Conservation (phyloP, 129 eudicot species). For the Apium graveolens region DNA sequence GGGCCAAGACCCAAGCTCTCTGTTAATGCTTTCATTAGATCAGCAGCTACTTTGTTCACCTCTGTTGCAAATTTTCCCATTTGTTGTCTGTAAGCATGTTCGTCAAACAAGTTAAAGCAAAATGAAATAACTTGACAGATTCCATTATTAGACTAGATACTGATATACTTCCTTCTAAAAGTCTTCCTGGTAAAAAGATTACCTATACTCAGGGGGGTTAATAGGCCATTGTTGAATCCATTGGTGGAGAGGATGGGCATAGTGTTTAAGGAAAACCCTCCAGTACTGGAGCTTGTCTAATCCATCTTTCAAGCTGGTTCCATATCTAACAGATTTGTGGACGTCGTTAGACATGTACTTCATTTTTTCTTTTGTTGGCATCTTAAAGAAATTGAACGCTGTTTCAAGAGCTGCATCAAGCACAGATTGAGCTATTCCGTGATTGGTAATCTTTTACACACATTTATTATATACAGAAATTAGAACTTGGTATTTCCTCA, state of each 20-base stretch:
- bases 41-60: constrained; percentile 30
- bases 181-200: not conserved
- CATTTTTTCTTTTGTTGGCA: constrained; percentile 37
- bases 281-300: constrained; percentile 56
- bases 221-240: constrained; percentile 64
- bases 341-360: constrained; percentile 56
- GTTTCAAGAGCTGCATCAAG: constrained; percentile 43
- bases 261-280: constrained; percentile 73
- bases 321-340: constrained; percentile 58
- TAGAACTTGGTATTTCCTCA: not conserved
- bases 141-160: not conserved
- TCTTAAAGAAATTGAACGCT: constrained; percentile 39
- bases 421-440: constrained; percentile 51
- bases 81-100: constrained; percentile 26
- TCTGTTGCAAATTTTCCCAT: constrained; percentile 39
- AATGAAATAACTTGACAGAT: not conserved
- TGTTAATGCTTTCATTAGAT: constrained; percentile 34
- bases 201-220: constrained; percentile 54
- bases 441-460: constrained; percentile 37
- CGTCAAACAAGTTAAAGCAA: not conserved
- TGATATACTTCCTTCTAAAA: not conserved
- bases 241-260: constrained; percentile 56
- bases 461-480: not conserved
- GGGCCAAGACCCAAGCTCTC: constrained; percentile 55
- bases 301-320: constrained; percentile 64